These are phyloP conservation scores for Tilletia caries DNA, from an alignment of 1,284 basidiomycete genomes.

Conservation along the genomic window DNA sequence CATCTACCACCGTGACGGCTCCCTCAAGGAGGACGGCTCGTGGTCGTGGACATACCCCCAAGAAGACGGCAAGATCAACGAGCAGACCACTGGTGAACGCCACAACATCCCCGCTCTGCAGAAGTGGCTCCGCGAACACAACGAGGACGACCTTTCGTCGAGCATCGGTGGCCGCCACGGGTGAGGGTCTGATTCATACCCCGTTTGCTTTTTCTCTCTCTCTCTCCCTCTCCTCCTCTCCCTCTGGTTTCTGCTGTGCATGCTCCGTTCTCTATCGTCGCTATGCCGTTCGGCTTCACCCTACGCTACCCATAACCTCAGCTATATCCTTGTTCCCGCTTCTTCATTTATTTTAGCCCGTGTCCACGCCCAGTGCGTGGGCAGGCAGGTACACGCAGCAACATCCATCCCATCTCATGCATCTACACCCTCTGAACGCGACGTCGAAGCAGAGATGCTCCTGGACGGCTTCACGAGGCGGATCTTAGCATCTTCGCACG, in stretches of 20 bases:
- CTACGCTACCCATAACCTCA: too few species aligned
- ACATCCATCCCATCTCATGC: too few species aligned
- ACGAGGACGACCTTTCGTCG: conserved; percentile 50
- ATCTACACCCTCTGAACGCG: too few species aligned
- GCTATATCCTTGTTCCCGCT: too few species aligned
- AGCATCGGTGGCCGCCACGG: conserved; percentile 25
- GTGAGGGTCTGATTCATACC: conserved; percentile 10
- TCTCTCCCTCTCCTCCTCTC: neutral
- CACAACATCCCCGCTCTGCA: conserved; percentile 46
- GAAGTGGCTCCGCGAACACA: conserved; percentile 49
- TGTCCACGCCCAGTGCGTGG: too few species aligned
- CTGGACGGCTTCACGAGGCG: too few species aligned
- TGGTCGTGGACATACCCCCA: conserved; percentile 51
- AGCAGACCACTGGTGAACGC: conserved; percentile 42
- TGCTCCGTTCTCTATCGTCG: neutral
- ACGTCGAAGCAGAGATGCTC: too few species aligned
- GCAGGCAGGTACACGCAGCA: too few species aligned
- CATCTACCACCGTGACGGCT: conserved; percentile 48
- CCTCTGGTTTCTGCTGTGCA: neutral
- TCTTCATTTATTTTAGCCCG: too few species aligned
- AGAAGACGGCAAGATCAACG: conserved; percentile 32
- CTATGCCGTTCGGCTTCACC: neutral
- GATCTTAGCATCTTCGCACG: too few species aligned
- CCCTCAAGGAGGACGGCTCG: conserved; percentile 43
- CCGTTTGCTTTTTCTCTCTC: neutral